Evolutionary conservation across 140 eudicot species (phyloP), one percentile per base, ranked within the genome.

Genomic region (Ambrosia hybrid): DNA sequence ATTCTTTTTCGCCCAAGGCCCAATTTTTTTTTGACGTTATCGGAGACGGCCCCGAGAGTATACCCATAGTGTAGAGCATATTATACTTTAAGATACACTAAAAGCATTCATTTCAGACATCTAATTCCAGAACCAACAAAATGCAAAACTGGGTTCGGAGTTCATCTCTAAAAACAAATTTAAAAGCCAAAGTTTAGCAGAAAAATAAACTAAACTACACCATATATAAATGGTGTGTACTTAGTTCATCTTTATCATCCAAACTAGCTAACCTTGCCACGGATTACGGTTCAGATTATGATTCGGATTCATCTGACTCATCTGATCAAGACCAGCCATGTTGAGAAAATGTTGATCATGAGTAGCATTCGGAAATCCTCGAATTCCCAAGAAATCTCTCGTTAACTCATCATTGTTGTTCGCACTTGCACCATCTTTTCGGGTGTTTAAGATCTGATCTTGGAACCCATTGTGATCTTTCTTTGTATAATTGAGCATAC

Each of bases 361-460:
- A 45, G 52, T 71, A 74, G 78, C 79, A 58, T 59, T 73, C 0
- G 94, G 85, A 56, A 86, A 87, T 15, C 85, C 86, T 79, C 82
- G 85, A 10, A 86, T 75, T 11, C 94, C 93, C 83, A 87, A 83
- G 65, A 87, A 89, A 74, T 89, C 96, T 76, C 96, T 80, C 4
- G 96, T 89, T 80, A 89, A 37, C 39, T 84, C 96, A 3, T 36
- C 36, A 21, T 21, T 21, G 11, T 89, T 92, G 43, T 81, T 83
- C n/a, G 62, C 70, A 12, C 46, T 58, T 1, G 17, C 80, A 34
- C 78, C 83, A 58, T 70, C 83, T 71, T 79, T 79, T 48, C 77
- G 51, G 13, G 68, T 60, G 66, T 49, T 52, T 72, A 57, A 68
- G 41, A 48, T 12, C 55, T 49, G 55, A 3, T 49, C 55, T 49